A percentile compares a stretch with the other conserved stretches of the same genome.
phyloP scores from a whole-genome alignment of 169 alveolate species.

The Sarcocystis neurona region DNA sequence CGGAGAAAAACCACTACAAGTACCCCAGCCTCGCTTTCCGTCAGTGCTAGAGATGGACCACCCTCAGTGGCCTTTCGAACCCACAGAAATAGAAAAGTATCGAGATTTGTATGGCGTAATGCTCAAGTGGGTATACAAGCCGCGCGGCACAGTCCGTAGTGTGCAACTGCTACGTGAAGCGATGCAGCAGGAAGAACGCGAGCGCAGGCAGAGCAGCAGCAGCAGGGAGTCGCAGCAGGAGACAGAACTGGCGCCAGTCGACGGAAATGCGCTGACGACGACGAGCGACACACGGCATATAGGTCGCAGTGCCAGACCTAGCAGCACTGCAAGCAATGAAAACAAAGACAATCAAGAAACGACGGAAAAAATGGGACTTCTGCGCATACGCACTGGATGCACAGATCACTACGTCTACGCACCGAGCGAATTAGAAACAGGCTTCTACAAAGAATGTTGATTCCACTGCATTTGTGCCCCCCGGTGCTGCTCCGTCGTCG shows the following conservation, averaged over 20 bases:
- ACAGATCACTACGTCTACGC: constrained; percentile 51
- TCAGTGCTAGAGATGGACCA: constrained; percentile 58
- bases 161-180: not conserved
- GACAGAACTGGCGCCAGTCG: not conserved
- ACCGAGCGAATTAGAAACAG: constrained; percentile 61
- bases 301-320: constrained; percentile 43
- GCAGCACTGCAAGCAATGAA: constrained; percentile 51
- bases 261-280: constrained; percentile 17
- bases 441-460: constrained; percentile 25
- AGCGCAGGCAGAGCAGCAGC: constrained; percentile 24
- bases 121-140: constrained; percentile 64
- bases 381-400: constrained; percentile 46
- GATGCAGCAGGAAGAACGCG: constrained; percentile 24
- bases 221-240: constrained; percentile 26
- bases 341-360: constrained; percentile 25
- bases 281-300: constrained; percentile 33
- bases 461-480: not conserved
- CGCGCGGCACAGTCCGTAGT: not conserved
- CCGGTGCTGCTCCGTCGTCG: not conserved
- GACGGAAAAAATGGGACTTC: constrained; percentile 43
- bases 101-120: constrained; percentile 61
- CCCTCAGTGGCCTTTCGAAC: constrained; percentile 66
- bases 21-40: constrained; percentile 65
- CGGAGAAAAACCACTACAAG: constrained; percentile 31
- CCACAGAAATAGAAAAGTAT: constrained; percentile 52